Base-by-base conservation (phyloP, 164 flowering plant genomes). In the Kingdonia uniflora region DNA sequence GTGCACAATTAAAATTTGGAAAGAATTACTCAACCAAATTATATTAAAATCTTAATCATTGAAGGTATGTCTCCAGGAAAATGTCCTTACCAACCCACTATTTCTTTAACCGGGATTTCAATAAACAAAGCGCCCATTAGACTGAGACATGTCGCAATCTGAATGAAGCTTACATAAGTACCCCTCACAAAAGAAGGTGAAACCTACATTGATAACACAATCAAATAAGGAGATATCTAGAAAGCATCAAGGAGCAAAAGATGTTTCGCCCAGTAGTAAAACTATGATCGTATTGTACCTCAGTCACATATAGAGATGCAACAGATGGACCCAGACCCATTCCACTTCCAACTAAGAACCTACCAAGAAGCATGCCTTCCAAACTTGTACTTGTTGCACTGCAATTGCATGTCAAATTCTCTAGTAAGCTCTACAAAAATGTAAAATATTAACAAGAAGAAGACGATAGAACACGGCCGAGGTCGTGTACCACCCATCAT, bases 121-220 rank as follows among this genome's bases (percentile, higher is more conserved):
- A 89, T 68, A n/a, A 89, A 62, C 2, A 94, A 72, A 60, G 99
- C 68, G 3, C 56, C 80, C 77, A 81, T 66, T 45, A 94, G 76
- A 56, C 99, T 97, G 54, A 94, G 79, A 65, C 99, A 89, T 16
- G 97, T 87, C 48, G 97, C 95, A 55, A 94, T 85, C 65, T 94
- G 99, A 65, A 84, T 81, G 63, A 87, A 85, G 71, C 95, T 80
- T 52, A 97, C 99, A 67, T 82, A 89, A 40, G 99, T 94, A 55
- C 97, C 99, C 69, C 99, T 79, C 58, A 94, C 90, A 72, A 51
- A 79, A 47, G 99, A 67, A 56, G 99, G 75, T 42, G 75, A 71
- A 52, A 71, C 72, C 71, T 71, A 59, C 23, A n/a, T 21, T 38
- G 14, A 41, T 37, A 54, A 21, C 5, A 41, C 21, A 20, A 23